Evolutionary conservation across 352 stramenopile species (phyloP), one percentile per base, ranked within the genome.

Genomic region (Pythium dissotocum): DNA sequence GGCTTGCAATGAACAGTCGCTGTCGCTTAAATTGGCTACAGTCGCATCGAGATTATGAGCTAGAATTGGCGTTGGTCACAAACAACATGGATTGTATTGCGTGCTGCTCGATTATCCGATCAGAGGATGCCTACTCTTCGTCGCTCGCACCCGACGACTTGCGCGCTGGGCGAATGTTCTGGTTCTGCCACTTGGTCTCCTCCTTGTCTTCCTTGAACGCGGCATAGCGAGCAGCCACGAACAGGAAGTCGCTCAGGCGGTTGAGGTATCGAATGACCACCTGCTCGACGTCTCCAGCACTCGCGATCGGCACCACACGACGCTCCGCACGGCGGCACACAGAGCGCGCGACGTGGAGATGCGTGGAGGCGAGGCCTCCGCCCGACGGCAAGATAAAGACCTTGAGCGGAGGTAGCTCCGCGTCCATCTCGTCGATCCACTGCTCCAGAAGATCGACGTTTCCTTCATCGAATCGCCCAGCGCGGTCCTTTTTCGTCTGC

Each of bases 361-460:
- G 86, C 4, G 89, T 93, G 13, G 88, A 90, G 36, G 87, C 79
- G 49, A 94, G 66, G 0, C 90, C 90, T 2, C 85, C 85, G 4
- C 83, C 83, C 1, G 85, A 83, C 30, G 90, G 90, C 14, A 97
- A 73, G 60, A 97, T 96, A 62, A 98, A 98, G 32, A 79, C 95
- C 64, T 79, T 91, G 42, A 98, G 77, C 36, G 85, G 88, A 26
- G 86, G 87, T 32, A 97, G 73, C 68, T 87, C 69, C 1, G 74
- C 69, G 68, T 97, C 91, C 86, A 97, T 92, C 66, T 88, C 79
- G 66, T 97, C 91, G 71, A 97, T 97, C 84, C 88, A 95, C 18
- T 71, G 49, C 70, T 96, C 88, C 52, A 97, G 71, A 40, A 76
- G 65, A 21, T 67, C 58, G 10, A 95, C 80, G 59, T 96, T 92